Evolutionary conservation across 768 basidiomycete species (phyloP).

Genomic region (Lactarius quietus): DNA sequence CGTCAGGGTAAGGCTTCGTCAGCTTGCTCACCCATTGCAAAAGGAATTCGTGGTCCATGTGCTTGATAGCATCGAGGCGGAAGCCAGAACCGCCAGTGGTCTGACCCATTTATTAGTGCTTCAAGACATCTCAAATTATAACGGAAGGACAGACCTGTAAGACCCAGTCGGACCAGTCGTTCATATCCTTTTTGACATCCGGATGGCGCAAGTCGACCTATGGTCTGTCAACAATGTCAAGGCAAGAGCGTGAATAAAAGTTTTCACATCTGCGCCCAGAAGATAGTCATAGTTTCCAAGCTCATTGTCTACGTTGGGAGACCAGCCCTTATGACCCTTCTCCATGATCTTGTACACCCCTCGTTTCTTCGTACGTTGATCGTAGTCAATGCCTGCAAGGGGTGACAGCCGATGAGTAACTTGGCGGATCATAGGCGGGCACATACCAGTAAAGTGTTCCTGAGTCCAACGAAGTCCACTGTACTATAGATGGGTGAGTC

Average conservation of each 20-base stretch:
- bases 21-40: conserved; percentile 56
- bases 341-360: conserved; percentile 73
- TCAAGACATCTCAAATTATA: background rate
- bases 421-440: background rate
- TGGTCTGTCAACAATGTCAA: conserved; percentile 21
- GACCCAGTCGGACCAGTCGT: conserved; percentile 78
- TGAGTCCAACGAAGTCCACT: conserved; percentile 69
- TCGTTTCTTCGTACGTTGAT: conserved; percentile 57
- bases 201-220: conserved; percentile 85
- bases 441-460: conserved; percentile 72
- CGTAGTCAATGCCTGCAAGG: conserved; percentile 74
- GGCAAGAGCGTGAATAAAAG: background rate
- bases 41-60: conserved; percentile 72
- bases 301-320: conserved; percentile 71
- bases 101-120: conserved; percentile 35
- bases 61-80: conserved; percentile 89
- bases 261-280: conserved; percentile 64
- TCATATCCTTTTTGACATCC: conserved; percentile 69
- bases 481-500: conserved; percentile 44
- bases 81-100: conserved; percentile 71
- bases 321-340: conserved; percentile 74
- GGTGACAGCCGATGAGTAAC: background rate
- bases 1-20: background rate
- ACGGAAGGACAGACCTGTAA: conserved; percentile 41
- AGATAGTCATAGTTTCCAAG: conserved; percentile 88